Evolutionary conservation across 345 rosid species (phyloP), one percentile per base, ranked within the genome.

Genomic region (Streptanthus diversifolius): DNA sequence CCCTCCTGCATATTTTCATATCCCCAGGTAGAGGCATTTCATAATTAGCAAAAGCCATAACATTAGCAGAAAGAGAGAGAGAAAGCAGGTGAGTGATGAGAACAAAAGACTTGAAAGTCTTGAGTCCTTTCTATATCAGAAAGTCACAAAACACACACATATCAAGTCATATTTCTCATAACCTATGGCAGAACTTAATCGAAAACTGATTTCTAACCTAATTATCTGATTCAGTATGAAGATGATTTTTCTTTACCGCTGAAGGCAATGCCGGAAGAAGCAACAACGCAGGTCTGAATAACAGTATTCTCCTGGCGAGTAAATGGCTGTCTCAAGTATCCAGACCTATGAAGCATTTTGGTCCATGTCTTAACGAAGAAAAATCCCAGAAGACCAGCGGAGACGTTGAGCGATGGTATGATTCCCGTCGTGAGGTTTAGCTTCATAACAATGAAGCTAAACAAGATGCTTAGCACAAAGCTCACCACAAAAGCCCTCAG

Each of bases 221-320:
- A 37, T 19, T 29, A 19, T 40, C 21, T 52, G 21, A 33, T 32
- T 55, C 24, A 49, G 0, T 30, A 5, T 17, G 41, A n/a, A 63
- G 18, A 62, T 75, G 32, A 33, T 64, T 58, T 66, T 44, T 61
- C 7, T 73, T 27, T 80, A 90, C 89, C 90, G 61, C 96, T 90
- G 51, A 85, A 90, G 33, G 91, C 85, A 74, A 90, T 86, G 70
- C 96, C 93, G 14, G 91, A 86, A 66, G 93, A 81, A 68, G 96
- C 93, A 36, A 90, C 91, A 35, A 90, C 90, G 30, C 91, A 90
- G 18, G 96, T 87, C 80, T 90, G 96, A 10, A 90, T 84, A 47
- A 88, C 93, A 0, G 93, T 86, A 72, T 87, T 87, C 81, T 88
- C 96, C 52, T 90, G 93, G 11, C 93, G 74, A 55, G 93, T 90